Conservation (phyloP, 768 basidiomycete genomes). For the Boletus rex-veris region DNA sequence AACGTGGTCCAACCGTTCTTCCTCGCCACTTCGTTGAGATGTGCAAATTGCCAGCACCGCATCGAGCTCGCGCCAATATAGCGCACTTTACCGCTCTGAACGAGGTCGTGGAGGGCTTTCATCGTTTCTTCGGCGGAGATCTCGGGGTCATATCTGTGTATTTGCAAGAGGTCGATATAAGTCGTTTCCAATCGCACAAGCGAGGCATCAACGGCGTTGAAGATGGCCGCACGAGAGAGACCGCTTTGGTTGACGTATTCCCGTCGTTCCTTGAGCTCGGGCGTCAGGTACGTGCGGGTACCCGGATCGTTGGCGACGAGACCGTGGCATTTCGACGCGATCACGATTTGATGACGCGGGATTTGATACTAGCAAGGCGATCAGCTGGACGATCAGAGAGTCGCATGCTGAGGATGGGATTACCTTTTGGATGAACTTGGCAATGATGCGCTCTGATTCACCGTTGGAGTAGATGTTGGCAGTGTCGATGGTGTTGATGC, state of each 20-base stretch:
- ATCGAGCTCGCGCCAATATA: slow-evolving; percentile 50
- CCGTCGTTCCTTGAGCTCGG: slow-evolving; percentile 1
- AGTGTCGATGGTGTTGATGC: slow-evolving; percentile 40
- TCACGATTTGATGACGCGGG: slow-evolving; percentile 31
- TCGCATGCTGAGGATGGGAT: background rate
- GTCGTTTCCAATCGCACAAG: slow-evolving; percentile 34
- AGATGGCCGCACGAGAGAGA: slow-evolving; percentile 36
- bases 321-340: slow-evolving; percentile 28
- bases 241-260: slow-evolving; percentile 31
- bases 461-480: slow-evolving; percentile 37
- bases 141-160: slow-evolving; percentile 38
- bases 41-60: slow-evolving; percentile 43
- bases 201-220: slow-evolving; percentile 36
- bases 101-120: slow-evolving; percentile 49
- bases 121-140: slow-evolving; percentile 45
- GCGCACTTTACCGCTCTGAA: slow-evolving; percentile 45
- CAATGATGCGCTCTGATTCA: slow-evolving; percentile 36
- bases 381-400: too few relatives aligned
- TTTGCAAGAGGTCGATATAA: slow-evolving; percentile 42
- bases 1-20: slow-evolving; percentile 50
- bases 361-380: slow-evolving; percentile 23
- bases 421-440: slow-evolving; percentile 36
- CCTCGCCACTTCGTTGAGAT: slow-evolving; percentile 43
- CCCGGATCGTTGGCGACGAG: slow-evolving; percentile 10
- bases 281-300: background rate